Base-by-base conservation (phyloP, 163 green algal species). In the Scenedesmus sp. region DNA sequence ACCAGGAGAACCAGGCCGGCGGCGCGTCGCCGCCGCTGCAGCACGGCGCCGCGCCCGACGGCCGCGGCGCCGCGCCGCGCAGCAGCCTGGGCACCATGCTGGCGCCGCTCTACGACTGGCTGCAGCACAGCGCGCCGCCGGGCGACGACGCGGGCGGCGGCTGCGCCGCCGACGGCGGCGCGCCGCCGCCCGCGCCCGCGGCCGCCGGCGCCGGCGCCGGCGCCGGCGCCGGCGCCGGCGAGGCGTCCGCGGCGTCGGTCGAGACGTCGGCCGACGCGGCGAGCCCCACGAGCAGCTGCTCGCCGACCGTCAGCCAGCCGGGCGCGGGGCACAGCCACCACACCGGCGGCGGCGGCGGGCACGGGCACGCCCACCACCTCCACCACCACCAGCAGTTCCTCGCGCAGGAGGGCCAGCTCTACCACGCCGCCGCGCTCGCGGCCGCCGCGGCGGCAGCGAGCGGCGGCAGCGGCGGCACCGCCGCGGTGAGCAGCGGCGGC, bases 301-400 rank as follows among this genome's bases (percentile, higher is more conserved):
- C 58, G 13, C 57, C 45, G 11, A 31, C 60, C 1, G 58, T 63
- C 11, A 80, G 72, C 72, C 45, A 60, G 57, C 60, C 57, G 6
- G 69, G 60, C 72, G 31, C 10, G 47, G 28, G 33, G 29, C 48
- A 75, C 2, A 6, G 17, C 4, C n/a, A 50, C 42, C 71, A 70
- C 44, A 39, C 20, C 42, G n/a, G n/a, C n/a, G n/a, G n/a, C n/a
- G n/a, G n/a, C n/a, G n/a, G n/a, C n/a, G n/a, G n/a, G n/a, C 57
- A 79, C 71, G 44, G 44, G 22, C 44, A 63, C 28, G 28, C 36
- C 2, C 13, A 13, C 4, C 66, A 70, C 45, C 31, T 13, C 18
- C 57, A 63, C 42, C 62, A 69, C 56, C 58, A 62, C 50, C 71
- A 70, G 44, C 71, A 70, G 44, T 70, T 69, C 26, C 56, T 60